A percentile compares a stretch with the other conserved stretches of the same genome.
Conservation (phyloP, 1,284 basidiomycete species). For the Peniophora sp. region DNA sequence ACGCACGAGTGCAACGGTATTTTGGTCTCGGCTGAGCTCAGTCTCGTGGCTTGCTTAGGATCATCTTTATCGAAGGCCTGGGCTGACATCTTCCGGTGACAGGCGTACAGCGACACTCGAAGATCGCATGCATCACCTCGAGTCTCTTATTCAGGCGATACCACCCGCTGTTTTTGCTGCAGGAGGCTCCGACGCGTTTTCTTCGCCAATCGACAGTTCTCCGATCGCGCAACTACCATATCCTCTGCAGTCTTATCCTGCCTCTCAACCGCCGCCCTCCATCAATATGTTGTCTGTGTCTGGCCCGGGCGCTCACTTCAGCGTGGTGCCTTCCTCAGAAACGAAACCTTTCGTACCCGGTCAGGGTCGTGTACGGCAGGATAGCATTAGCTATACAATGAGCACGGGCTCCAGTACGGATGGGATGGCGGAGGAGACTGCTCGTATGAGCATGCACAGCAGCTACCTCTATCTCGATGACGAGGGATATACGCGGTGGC, state of each 20-base stretch:
- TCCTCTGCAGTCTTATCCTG: slow-evolving; percentile 39
- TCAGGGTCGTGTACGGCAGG: slow-evolving; percentile 7
- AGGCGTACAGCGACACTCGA: slow-evolving; percentile 58
- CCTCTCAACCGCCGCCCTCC: slow-evolving; percentile 69
- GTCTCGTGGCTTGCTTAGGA: background rate
- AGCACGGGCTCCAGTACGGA: slow-evolving; percentile 14
- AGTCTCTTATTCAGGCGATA: slow-evolving; percentile 73
- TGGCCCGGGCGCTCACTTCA: slow-evolving; percentile 73
- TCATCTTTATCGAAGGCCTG: no score
- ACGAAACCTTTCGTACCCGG: background rate
- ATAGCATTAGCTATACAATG: slow-evolving; percentile 3
- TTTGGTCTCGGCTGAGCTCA: background rate
- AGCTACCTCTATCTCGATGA: slow-evolving; percentile 79
- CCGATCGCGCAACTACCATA: slow-evolving; percentile 50
- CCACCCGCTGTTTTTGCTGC: slow-evolving; percentile 71
- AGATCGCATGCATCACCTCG: slow-evolving; percentile 78
- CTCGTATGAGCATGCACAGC: slow-evolving; percentile 56
- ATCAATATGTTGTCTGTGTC: slow-evolving; percentile 67
- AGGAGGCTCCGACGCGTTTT: slow-evolving; percentile 26
- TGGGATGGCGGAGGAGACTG: slow-evolving; percentile 48
- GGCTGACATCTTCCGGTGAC: background rate
- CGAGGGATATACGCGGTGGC: slow-evolving; percentile 78
- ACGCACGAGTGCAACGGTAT: background rate
- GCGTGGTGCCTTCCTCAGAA: slow-evolving; percentile 20
- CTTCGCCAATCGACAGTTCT: slow-evolving; percentile 25